Percentiles rank a stretch among this genome's conserved stretches.
phyloP scores from a whole-genome alignment of 306 rosid species.

The Lathyrus tuberosus region DNA sequence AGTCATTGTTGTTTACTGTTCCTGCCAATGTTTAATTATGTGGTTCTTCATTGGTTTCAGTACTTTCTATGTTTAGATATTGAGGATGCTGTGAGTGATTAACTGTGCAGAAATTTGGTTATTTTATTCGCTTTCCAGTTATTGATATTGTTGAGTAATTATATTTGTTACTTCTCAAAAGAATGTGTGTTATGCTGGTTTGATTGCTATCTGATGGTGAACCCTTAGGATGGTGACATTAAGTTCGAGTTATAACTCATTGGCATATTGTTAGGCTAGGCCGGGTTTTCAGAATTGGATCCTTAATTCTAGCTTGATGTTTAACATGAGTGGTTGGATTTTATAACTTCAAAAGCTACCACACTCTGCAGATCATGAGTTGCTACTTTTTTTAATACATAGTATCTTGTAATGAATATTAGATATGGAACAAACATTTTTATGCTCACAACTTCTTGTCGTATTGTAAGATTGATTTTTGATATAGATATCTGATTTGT shows the following conservation, averaged over 20 bases:
- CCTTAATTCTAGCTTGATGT: constrained; percentile 7
- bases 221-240: not conserved
- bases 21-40: constrained; percentile 2
- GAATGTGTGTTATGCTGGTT: not conserved
- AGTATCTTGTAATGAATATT: not conserved
- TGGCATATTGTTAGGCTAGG: not conserved
- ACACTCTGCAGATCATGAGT: not conserved
- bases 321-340: not conserved
- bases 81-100: not conserved
- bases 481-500: constrained; percentile 7
- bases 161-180: too few species aligned
- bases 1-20: not conserved
- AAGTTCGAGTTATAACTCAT: not conserved
- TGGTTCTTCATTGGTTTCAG: not conserved
- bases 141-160: not conserved
- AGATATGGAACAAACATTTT: constrained; percentile 27
- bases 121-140: not conserved
- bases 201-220: not conserved
- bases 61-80: constrained; percentile 1
- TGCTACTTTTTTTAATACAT: not conserved
- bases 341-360: not conserved
- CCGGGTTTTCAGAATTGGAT: not conserved
- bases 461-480: constrained; percentile 26
- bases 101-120: not conserved
- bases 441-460: not conserved